Conservation (phyloP, 208 protist genomes). For the Acanthamoeba healyi region DNA sequence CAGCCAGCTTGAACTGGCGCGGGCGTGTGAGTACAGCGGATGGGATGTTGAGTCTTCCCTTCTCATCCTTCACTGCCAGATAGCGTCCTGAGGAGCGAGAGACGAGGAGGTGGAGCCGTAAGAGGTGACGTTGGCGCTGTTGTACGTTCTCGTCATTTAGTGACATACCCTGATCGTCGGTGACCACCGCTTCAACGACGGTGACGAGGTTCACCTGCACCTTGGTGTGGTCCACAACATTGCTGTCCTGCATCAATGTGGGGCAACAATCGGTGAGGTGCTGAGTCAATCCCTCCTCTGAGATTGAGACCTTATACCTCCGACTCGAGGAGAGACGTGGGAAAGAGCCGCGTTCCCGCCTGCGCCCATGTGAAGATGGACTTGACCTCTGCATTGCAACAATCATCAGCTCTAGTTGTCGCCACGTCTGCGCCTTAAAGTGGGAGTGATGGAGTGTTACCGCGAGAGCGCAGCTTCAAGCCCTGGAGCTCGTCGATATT, state of each 20-base stretch:
- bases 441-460: no score
- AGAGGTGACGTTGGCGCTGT: no score
- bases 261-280: neutral
- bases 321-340: neutral
- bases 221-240: neutral
- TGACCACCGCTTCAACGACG: slow-evolving; percentile 15
- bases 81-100: neutral
- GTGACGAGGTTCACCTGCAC: slow-evolving; percentile 11
- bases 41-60: neutral
- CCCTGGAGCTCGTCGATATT: neutral
- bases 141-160: no score
- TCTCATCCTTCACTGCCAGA: neutral
- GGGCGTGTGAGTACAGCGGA: neutral
- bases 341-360: slow-evolving; percentile 5
- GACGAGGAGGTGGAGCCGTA: no score
- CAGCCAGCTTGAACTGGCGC: slow-evolving; percentile 50
- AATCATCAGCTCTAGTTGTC: neutral
- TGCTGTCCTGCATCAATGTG: neutral
- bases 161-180: neutral
- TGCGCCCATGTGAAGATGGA: slow-evolving; percentile 55
- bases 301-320: neutral
- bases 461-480: no score
- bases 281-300: no score
- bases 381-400: slow-evolving; percentile 19
- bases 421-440: no score